These are phyloP conservation scores for Aspergillus ochraceoroseus DNA, from an alignment of 2,329 filamentous ascomycete species.

Conservation along the genomic window DNA sequence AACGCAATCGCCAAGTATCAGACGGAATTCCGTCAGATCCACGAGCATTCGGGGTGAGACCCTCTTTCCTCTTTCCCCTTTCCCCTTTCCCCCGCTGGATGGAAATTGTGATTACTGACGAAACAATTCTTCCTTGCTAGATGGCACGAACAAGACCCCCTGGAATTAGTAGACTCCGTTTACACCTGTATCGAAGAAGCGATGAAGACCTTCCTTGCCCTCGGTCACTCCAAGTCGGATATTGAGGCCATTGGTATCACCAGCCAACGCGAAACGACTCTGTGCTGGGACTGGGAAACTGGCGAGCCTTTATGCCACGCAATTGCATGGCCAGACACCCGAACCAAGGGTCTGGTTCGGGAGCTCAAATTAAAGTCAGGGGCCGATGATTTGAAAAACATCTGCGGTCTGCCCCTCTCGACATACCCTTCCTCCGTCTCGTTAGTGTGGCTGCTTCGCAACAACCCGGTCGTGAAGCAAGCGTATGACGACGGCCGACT, in stretches of 20 bases:
- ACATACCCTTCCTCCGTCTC: constrained; percentile 87
- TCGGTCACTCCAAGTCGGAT: constrained; percentile 61
- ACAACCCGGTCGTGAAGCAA: constrained; percentile 62
- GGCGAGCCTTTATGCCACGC: constrained; percentile 78
- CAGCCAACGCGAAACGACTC: constrained; percentile 82
- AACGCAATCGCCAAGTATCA: constrained; percentile 77
- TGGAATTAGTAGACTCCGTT: constrained; percentile 69
- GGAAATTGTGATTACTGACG: too few relatives aligned
- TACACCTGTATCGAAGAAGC: constrained; percentile 75
- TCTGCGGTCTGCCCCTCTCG: constrained; percentile 77
- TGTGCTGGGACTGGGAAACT: constrained; percentile 77
- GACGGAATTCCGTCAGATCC: constrained; percentile 78
- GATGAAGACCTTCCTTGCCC: constrained; percentile 63
- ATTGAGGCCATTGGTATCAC: constrained; percentile 79
- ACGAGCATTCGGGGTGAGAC: constrained; percentile 77
- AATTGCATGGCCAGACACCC: constrained; percentile 85
- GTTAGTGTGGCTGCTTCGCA: constrained; percentile 72
- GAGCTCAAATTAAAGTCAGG: constrained; percentile 65
- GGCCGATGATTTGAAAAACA: constrained; percentile 62
- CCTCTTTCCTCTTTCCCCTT: neutral
- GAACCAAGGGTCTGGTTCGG: constrained; percentile 69
- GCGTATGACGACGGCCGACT: constrained; percentile 73
- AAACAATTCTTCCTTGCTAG: too few relatives aligned
- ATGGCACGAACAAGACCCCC: constrained; percentile 86
- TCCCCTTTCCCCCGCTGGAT: neutral